Evolutionary conservation across 257 asterid species (phyloP).

Genomic region (Avicennia marina): DNA sequence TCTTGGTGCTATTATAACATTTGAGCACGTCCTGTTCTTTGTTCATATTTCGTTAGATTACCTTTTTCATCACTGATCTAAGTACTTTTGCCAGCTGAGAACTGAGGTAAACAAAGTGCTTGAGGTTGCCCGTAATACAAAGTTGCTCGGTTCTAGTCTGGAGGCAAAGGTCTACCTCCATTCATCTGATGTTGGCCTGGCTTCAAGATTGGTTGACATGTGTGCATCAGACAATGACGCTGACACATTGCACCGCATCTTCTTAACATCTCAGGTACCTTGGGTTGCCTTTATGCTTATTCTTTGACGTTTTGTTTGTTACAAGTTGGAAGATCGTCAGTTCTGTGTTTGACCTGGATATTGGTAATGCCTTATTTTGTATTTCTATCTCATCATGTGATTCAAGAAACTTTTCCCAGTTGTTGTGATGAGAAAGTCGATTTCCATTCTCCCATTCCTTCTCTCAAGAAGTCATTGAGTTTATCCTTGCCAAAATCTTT

Average conservation of each 20-base stretch:
- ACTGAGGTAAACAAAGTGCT: constrained; percentile 96
- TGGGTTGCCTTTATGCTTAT: neutral
- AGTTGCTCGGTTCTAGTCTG: constrained; percentile 88
- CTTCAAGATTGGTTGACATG: constrained; percentile 44
- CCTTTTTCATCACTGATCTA: constrained; percentile 1
- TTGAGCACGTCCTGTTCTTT: neutral
- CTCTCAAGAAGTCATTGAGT: no score
- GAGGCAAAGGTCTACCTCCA: constrained; percentile 87
- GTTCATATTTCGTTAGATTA: neutral
- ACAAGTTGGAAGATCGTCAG: no score
- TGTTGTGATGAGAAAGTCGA: no score
- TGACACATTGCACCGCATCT: constrained; percentile 75
- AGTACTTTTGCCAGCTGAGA: constrained; percentile 61
- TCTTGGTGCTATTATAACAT: neutral
- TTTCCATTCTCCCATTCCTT: no score
- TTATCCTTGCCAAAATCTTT: no score
- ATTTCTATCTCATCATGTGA: neutral
- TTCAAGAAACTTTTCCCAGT: neutral
- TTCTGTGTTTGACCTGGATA: no score
- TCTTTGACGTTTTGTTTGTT: neutral
- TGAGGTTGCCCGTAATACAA: constrained; percentile 78
- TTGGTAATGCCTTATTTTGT: no score
- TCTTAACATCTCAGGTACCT: constrained; percentile 88
- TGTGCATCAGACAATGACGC: constrained; percentile 62
- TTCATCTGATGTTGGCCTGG: constrained; percentile 47